Evolutionary conservation across 2,329 filamentous ascomycete species (phyloP).

Genomic region (Colletotrichum salicis): DNA sequence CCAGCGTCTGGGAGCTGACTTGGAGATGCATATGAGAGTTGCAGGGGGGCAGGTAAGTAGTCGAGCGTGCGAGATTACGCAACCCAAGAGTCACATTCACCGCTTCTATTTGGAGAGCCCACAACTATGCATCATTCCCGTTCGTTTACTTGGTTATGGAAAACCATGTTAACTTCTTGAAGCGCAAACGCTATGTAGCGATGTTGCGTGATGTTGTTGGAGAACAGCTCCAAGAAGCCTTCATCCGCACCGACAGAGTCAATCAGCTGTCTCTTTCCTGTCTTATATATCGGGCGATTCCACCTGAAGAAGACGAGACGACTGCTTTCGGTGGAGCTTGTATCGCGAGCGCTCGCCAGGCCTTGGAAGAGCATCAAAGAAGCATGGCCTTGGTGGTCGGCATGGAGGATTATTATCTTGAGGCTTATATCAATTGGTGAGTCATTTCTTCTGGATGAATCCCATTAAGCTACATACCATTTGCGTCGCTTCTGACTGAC

Average conservation of each 20-base stretch:
- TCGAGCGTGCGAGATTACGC: neutral
- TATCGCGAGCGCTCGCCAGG: slow-evolving; percentile 38
- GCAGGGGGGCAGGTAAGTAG: neutral
- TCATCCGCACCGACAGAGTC: slow-evolving; percentile 36
- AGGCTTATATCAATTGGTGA: slow-evolving; percentile 36
- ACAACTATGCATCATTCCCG: too few relatives aligned
- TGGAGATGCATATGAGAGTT: neutral
- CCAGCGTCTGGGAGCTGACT: neutral
- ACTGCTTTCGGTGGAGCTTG: slow-evolving; percentile 39
- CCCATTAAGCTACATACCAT: neutral
- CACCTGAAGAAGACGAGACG: slow-evolving; percentile 25
- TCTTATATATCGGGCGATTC: slow-evolving; percentile 41
- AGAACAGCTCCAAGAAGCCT: slow-evolving; percentile 30
- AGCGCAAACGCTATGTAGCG: slow-evolving; percentile 13
- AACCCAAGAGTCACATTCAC: neutral
- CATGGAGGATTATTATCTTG: slow-evolving; percentile 13
- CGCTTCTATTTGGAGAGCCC: neutral
- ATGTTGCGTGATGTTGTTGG: slow-evolving; percentile 22
- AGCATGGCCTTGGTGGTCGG: slow-evolving; percentile 31
- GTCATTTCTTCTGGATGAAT: neutral
- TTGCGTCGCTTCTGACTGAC: neutral
- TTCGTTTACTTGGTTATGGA: too few relatives aligned
- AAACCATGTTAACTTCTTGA: neutral
- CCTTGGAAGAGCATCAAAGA: slow-evolving; percentile 36
- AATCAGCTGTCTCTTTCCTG: slow-evolving; percentile 39